Base-by-base conservation (phyloP, 257 asterid species). In the Galeopsis tetrahit region DNA sequence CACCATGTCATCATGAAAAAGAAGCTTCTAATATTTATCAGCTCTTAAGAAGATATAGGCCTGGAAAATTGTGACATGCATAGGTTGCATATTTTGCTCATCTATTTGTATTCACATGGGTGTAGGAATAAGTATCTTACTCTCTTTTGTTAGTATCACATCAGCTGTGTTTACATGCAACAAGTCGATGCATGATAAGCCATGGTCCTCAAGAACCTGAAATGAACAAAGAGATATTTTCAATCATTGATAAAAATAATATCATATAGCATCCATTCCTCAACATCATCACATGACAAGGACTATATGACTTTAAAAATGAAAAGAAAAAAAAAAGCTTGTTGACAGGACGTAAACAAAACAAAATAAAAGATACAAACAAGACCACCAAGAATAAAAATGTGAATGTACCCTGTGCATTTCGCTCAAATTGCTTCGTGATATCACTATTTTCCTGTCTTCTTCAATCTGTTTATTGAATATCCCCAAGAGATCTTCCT, bases 131-230 rank as follows among this genome's bases (percentile, higher is more conserved):
- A 74, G 66, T 65, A 71, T 73, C 97, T 88, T 87, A 94, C 99
- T 94, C 81, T 81, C 88, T 82, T 81, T 91, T 34, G 97, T 88
- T 89, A 94, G 78, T 82, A 89, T 80, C 68, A 92, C 89, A 66
- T 88, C 99, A 78, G 80, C 89, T 60, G 96, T 84, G 70, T 88
- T 85, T 53, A 91, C 82, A 77, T 87, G 89, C 80, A 94, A 81
- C 82, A 94, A 79, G 75, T 94, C 97, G 74, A 64, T 70, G 85
- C 99, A 94, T 63, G 90, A 85, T 69, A 94, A 80, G 64, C 66
- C 86, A 46, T 94, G 91, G 68, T 85, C 92, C 80, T 94, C 99
- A 32, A 94, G 92, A 87, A 91, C 99, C 99, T 94, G 92, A 81
- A 80, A 85, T 59, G 63, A 70, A 80, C 35, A 73, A 46, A 49